Base-by-base conservation (phyloP, 495 filamentous ascomycete species). In the Xylaria venustula region DNA sequence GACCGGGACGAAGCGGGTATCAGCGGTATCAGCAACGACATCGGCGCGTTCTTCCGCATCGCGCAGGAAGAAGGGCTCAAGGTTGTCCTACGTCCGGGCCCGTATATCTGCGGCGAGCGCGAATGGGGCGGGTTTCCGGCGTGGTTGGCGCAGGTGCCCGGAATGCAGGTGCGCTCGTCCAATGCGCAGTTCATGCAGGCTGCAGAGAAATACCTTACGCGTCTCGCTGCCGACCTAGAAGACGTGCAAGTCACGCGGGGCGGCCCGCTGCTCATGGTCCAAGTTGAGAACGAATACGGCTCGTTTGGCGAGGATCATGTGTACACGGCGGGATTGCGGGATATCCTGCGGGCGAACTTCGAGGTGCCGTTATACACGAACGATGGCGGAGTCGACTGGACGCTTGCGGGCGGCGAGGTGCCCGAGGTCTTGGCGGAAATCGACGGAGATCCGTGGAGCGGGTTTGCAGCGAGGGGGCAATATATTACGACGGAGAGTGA, bases 281-380 rank as follows among this genome's bases (percentile, higher is more conserved):
- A 81, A 55, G 71, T 80, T 17, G 79, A 81, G 57, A 81, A 81
- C 52, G 79, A 81, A 54, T 82, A 82, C 55, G 79, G 79, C 3
- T 77, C 72, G 28, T 80, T 75, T 41, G 77, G 77, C 0, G 63
- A 57, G 32, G 69, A 81, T 50, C 75, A 79, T 40, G 58, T 52
- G 1, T 80, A 81, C 47, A 75, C 71, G 17, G 52, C 62, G 12
- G 70, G 65, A 0, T 22, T 81, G 25, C 54, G 71, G 14, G 72
- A 77, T 58, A 75, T 79, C 17, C 62, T 81, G 12, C 54, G 32
- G 1, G 56, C 49, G 0, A 67, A 65, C 15, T 80, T 79, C 53
- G 76, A 75, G 20, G 55, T 77, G 22, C 68, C 72, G 4, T 62
- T 80, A 0, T 81, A 81, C 46, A 81, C 79, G 22, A 81, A 80